phyloP scores from a whole-genome alignment of 192 early-diverging fungal genomes.

The Endogone sp. region DNA sequence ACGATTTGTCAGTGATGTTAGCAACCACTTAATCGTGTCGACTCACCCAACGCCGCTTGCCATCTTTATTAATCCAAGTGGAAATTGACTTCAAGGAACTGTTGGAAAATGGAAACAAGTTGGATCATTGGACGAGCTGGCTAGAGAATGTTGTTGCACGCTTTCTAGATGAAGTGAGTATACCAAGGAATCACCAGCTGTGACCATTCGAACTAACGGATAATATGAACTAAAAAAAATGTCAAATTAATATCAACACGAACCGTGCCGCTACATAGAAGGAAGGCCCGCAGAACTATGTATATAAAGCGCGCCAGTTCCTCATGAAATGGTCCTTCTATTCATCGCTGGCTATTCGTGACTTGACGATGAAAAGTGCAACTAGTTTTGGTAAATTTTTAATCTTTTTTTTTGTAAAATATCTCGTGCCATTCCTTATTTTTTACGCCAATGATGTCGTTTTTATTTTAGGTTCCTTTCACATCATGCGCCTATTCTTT shows the following conservation, averaged over 20 bases:
- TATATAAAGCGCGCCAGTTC: slow-evolving; percentile 39
- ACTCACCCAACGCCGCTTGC: background rate
- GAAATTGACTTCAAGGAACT: slow-evolving; percentile 32
- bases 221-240: too few species aligned
- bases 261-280: background rate
- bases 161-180: slow-evolving; percentile 25
- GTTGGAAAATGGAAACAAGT: slow-evolving; percentile 13
- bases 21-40: too few species aligned
- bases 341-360: slow-evolving; percentile 31
- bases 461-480: slow-evolving; percentile 23
- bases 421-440: background rate
- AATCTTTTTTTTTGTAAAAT: background rate
- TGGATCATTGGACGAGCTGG: slow-evolving; percentile 41
- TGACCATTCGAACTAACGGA: background rate
- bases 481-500: slow-evolving; percentile 36
- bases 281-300: slow-evolving; percentile 28
- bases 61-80: slow-evolving; percentile 10
- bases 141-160: slow-evolving; percentile 27
- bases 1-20: background rate
- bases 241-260: too few species aligned
- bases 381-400: slow-evolving; percentile 27
- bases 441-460: background rate
- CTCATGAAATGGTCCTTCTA: slow-evolving; percentile 48
- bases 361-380: slow-evolving; percentile 31
- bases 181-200: background rate